Conservation (phyloP, 192 early-diverging fungal genomes). For the Coemansia sp. region DNA sequence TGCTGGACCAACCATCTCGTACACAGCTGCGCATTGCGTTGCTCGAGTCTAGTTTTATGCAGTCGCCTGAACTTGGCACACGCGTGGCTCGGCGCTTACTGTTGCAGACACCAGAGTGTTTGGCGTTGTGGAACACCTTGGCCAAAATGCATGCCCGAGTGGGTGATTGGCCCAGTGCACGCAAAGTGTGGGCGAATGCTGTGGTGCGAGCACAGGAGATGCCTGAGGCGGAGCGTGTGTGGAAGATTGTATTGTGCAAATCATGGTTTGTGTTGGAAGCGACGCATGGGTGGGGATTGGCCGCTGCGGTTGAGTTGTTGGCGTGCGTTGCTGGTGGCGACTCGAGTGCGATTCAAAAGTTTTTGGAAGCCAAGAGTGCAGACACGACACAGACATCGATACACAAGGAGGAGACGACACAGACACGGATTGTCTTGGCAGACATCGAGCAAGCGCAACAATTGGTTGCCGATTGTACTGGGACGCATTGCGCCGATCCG, state of each 20-base stretch:
- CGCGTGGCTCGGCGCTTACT: slow-evolving; percentile 11
- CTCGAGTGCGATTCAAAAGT: neutral
- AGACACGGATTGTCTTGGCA: neutral
- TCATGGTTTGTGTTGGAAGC: slow-evolving; percentile 35
- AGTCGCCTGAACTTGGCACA: slow-evolving; percentile 5
- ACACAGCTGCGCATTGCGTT: slow-evolving; percentile 8
- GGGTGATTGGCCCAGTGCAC: slow-evolving; percentile 28
- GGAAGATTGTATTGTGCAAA: slow-evolving; percentile 28
- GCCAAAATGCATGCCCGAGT: slow-evolving; percentile 36
- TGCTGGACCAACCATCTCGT: neutral
- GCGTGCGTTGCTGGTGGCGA: neutral
- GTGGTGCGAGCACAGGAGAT: neutral
- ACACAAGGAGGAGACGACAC: too few species aligned
- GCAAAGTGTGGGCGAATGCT: slow-evolving; percentile 26
- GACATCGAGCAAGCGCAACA: slow-evolving; percentile 11
- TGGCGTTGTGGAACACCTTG: slow-evolving; percentile 34
- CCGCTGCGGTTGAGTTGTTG: slow-evolving; percentile 6
- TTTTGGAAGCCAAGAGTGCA: neutral
- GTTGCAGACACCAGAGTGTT: slow-evolving; percentile 4
- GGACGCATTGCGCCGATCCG: neutral
- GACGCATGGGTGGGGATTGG: slow-evolving; percentile 24
- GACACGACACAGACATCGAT: neutral
- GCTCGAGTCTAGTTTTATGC: slow-evolving; percentile 29
- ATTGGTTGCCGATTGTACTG: neutral
- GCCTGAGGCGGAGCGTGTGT: slow-evolving; percentile 3